Conservation (phyloP, 1,284 basidiomycete genomes). For the Vanrija sp. region DNA sequence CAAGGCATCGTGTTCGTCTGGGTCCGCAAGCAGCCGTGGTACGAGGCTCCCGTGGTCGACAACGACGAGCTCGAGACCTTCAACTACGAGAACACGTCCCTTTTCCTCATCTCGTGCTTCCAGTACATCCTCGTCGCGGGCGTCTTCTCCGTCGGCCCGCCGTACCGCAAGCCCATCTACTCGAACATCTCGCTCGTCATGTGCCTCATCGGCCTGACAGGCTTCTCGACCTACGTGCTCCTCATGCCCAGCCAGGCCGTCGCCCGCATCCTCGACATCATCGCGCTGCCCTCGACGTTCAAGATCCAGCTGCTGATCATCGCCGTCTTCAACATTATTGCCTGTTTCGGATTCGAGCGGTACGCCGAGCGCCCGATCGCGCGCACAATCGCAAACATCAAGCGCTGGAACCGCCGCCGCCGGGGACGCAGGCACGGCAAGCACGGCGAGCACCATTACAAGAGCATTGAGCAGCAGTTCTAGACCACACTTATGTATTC, state of each 20-base stretch:
- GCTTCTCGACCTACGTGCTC: conserved; percentile 71
- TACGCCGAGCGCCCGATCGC: conserved; percentile 67
- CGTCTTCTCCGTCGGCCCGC: conserved; percentile 96
- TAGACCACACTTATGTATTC: no score
- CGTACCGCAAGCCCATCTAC: conserved; percentile 91
- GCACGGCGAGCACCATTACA: conserved; percentile 52
- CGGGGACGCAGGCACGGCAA: conserved; percentile 31
- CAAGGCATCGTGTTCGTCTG: conserved; percentile 89
- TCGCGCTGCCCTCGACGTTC: conserved; percentile 67
- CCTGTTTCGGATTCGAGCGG: conserved; percentile 75
- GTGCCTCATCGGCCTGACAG: conserved; percentile 62
- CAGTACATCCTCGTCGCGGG: conserved; percentile 96
- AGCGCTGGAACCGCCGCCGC: conserved; percentile 34
- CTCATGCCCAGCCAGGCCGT: conserved; percentile 64
- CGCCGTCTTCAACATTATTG: conserved; percentile 67
- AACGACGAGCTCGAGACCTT: conserved; percentile 78
- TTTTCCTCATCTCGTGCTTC: conserved; percentile 95
- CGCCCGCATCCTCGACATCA: conserved; percentile 68
- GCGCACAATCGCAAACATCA: conserved; percentile 51
- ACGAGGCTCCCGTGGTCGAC: conserved; percentile 59
- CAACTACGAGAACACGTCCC: conserved; percentile 88
- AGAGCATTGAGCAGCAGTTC: conserved; percentile 47
- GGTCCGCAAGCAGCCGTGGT: conserved; percentile 81
- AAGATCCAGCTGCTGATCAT: conserved; percentile 66
- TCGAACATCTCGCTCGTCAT: conserved; percentile 84